phyloP scores from a whole-genome alignment of 139 green algal genomes.

The Auxenochlorella pyrenoidosa region DNA sequence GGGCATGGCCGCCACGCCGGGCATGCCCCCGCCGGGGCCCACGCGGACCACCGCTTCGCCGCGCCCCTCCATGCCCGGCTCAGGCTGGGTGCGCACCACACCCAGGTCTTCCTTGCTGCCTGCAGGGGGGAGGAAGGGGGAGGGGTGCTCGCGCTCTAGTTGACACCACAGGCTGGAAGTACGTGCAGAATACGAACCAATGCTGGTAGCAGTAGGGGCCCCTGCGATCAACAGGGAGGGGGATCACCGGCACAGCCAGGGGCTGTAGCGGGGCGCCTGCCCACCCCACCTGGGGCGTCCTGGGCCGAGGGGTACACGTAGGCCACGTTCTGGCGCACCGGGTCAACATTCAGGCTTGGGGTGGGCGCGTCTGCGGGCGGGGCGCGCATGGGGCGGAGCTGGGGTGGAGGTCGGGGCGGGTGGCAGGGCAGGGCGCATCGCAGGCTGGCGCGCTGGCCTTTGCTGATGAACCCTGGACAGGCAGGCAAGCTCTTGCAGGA shows the following conservation, averaged over 20 bases:
- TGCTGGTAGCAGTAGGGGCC: too few relatives aligned
- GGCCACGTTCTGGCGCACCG: background rate
- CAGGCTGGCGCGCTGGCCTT: too few relatives aligned
- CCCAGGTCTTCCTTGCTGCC: background rate
- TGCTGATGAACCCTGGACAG: too few relatives aligned
- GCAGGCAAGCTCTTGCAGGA: too few relatives aligned
- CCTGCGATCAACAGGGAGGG: too few relatives aligned
- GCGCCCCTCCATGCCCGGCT: conserved; percentile 14
- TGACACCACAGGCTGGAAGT: too few relatives aligned
- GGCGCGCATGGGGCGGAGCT: background rate
- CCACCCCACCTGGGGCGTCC: background rate
- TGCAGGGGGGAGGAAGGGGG: background rate
- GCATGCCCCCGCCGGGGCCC: background rate
- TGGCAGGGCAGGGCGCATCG: too few relatives aligned
- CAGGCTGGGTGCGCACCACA: background rate
- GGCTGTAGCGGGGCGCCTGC: too few relatives aligned
- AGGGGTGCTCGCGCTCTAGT: too few relatives aligned
- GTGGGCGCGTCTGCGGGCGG: background rate
- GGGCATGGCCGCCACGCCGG: background rate
- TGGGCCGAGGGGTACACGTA: background rate
- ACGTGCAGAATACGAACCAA: too few relatives aligned
- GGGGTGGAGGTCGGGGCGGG: too few relatives aligned
- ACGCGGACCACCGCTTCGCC: background rate
- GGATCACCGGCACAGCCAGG: too few relatives aligned
- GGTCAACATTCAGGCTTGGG: background rate